These are phyloP conservation scores for Candida wancherniae DNA, from an alignment of 805 yeast species.

Conservation along the genomic window DNA sequence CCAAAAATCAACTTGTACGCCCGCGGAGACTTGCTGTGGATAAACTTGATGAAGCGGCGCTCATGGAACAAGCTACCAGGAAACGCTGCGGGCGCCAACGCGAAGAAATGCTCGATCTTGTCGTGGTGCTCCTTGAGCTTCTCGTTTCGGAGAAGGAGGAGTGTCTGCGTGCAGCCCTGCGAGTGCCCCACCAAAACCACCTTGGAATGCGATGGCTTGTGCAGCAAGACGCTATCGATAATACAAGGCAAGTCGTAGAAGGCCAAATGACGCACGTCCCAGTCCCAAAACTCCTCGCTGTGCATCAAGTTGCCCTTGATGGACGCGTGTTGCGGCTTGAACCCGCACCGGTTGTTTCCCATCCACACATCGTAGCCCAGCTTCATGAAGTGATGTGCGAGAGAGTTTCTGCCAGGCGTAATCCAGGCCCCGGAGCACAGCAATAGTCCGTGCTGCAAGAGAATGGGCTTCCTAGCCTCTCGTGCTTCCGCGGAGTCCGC, in stretches of 20 bases:
- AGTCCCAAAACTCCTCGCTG: constrained; percentile 72
- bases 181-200: constrained; percentile 76
- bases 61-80: constrained; percentile 74
- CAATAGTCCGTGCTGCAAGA: constrained; percentile 79
- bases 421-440: constrained; percentile 85
- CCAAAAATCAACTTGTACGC: constrained; percentile 62
- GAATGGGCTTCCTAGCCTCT: constrained; percentile 50
- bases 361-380: constrained; percentile 84
- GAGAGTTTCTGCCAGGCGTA: constrained; percentile 74
- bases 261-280: constrained; percentile 88
- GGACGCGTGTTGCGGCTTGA: constrained; percentile 57
- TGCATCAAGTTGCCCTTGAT: constrained; percentile 32
- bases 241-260: constrained; percentile 70
- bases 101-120: constrained; percentile 63
- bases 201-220: constrained; percentile 37
- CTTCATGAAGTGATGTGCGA: constrained; percentile 53
- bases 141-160: constrained; percentile 55
- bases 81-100: constrained; percentile 87
- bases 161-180: constrained; percentile 89
- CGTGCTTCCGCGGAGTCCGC: constrained; percentile 27
- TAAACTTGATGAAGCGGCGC: constrained; percentile 55
- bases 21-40: constrained; percentile 46
- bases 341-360: constrained; percentile 88
- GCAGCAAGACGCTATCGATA: constrained; percentile 52
- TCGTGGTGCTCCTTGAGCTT: constrained; percentile 35